phyloP scores from a whole-genome alignment of 306 rosid genomes.

The Malus sieversii region DNA sequence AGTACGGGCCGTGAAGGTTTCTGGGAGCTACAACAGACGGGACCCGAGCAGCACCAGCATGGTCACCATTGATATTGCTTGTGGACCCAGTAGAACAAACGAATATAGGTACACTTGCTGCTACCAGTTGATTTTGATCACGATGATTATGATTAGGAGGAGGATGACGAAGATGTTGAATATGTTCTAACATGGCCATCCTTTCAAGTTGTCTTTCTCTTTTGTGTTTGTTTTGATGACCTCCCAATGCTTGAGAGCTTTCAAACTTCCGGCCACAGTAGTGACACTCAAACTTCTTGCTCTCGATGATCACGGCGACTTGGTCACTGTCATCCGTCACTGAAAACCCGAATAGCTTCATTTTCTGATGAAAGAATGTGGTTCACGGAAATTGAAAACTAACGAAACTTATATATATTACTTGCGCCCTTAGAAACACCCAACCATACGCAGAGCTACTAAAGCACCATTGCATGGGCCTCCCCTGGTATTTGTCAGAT shows the following conservation, averaged over 20 bases:
- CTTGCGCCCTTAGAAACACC: neutral
- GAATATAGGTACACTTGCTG: conserved; percentile 1
- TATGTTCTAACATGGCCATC: neutral
- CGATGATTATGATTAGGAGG: neutral
- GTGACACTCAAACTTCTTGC: conserved; percentile 21
- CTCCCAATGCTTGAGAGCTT: conserved; percentile 33
- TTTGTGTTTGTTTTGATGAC: conserved; percentile 37
- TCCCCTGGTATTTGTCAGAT: neutral
- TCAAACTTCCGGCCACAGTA: conserved; percentile 23
- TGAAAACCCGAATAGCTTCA: conserved; percentile 12
- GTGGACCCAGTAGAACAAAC: neutral
- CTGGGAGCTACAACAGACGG: neutral
- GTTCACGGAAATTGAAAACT: neutral
- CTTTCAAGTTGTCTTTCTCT: conserved; percentile 21
- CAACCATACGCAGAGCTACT: neutral
- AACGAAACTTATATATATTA: neutral
- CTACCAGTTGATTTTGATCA: neutral
- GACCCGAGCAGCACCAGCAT: neutral
- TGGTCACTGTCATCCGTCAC: neutral
- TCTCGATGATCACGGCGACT: neutral
- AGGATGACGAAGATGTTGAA: neutral
- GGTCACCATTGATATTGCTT: neutral
- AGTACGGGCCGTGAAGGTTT: neutral
- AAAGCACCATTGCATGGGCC: neutral
- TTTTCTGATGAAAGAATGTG: neutral